Evolutionary conservation across 768 basidiomycete species (phyloP).

Genomic region (Phaeotremella fagi): DNA sequence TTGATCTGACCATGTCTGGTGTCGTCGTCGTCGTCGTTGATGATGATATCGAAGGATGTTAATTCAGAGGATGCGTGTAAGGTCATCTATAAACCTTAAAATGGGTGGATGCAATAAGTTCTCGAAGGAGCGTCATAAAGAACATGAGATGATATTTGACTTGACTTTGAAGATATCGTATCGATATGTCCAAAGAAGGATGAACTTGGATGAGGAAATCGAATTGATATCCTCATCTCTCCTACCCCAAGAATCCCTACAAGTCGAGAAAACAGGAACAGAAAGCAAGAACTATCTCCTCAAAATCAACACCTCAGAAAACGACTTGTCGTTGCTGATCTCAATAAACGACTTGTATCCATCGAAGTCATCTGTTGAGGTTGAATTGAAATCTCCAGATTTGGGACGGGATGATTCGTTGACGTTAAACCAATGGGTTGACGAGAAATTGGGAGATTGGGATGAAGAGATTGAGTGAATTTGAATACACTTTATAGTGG

Average conservation of each 20-base stretch:
- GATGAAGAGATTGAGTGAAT: constrained; percentile 34
- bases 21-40: too few species aligned
- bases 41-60: too few species aligned
- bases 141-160: too few species aligned
- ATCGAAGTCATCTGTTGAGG: constrained; percentile 16
- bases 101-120: too few species aligned
- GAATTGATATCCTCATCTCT: constrained; percentile 61
- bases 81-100: too few species aligned
- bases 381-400: constrained; percentile 32
- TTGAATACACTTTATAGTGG: constrained; percentile 42
- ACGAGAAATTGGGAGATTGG: constrained; percentile 33
- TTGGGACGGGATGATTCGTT: constrained; percentile 43
- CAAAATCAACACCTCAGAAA: constrained; percentile 38
- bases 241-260: constrained; percentile 56
- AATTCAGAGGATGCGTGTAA: too few species aligned
- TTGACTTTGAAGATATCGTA: too few species aligned
- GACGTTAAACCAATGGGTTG: constrained; percentile 29
- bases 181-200: too few species aligned
- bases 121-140: too few species aligned
- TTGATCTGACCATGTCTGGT: constrained; percentile 49
- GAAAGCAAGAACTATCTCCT: constrained; percentile 18
- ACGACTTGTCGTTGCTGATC: constrained; percentile 24
- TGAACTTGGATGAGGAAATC: too few species aligned
- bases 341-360: constrained; percentile 29
- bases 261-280: not conserved